A percentile compares a stretch with the other conserved stretches of the same genome.
Evolutionary conservation across 2,329 filamentous ascomycete species (phyloP).

Genomic region (Keithomyces neogunnii): DNA sequence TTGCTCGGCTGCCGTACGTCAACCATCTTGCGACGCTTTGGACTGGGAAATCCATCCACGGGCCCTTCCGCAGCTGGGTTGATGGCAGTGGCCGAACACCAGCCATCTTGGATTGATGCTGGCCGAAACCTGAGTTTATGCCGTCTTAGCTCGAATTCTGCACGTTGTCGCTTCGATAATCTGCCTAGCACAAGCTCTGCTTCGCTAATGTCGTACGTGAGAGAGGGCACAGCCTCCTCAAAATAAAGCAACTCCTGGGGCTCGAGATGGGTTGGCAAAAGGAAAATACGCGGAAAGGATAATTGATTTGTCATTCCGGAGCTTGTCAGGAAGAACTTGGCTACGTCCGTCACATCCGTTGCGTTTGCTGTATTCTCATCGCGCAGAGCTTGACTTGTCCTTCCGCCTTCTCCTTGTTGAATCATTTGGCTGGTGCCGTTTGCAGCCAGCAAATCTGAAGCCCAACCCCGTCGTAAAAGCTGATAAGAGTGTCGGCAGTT

Average conservation of each 20-base stretch:
- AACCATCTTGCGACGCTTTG: constrained; percentile 14
- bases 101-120: constrained; percentile 1
- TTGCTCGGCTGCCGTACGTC: background rate
- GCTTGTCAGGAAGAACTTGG: background rate
- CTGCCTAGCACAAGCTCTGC: constrained; percentile 69
- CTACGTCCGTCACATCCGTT: background rate
- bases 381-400: no score
- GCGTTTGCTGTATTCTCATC: no score
- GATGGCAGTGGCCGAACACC: background rate
- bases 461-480: no score
- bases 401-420: no score
- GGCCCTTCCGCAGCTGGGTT: constrained; percentile 1
- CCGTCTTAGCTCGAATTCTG: constrained; percentile 67
- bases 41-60: constrained; percentile 2
- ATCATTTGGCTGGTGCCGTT: no score
- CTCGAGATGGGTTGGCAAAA: constrained; percentile 63
- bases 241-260: constrained; percentile 53
- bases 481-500: no score
- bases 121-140: constrained; percentile 52
- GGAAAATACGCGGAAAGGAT: constrained; percentile 55
- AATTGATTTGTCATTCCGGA: constrained; percentile 15
- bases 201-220: constrained; percentile 65
- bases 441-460: no score
- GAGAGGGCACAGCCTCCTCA: constrained; percentile 53
- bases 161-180: constrained; percentile 59